Evolutionary conservation across 441 rosid species (phyloP).

Genomic region (Mallotus repandus): DNA sequence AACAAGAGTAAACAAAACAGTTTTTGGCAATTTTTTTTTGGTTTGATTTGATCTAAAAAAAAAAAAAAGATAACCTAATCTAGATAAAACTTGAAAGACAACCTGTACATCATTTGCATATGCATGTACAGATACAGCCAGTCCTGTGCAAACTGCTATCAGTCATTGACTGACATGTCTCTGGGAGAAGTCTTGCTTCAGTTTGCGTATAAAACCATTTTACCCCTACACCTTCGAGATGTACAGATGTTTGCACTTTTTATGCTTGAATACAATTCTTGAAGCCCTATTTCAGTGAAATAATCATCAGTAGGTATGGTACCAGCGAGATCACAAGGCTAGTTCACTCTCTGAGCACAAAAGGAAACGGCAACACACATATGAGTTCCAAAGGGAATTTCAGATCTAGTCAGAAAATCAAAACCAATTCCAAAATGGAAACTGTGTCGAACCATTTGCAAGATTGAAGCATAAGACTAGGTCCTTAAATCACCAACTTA

Average conservation of each 20-base stretch:
- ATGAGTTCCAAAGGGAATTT: not conserved
- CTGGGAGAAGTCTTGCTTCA: not conserved
- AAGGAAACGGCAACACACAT: not conserved
- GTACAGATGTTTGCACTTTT: not conserved
- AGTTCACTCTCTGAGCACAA: not conserved
- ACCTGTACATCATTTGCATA: not conserved
- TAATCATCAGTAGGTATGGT: not conserved
- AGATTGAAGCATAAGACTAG: not conserved
- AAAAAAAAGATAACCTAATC: too few species aligned
- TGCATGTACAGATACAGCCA: not conserved
- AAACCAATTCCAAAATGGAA: not conserved
- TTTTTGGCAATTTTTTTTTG: not conserved
- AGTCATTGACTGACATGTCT: not conserved
- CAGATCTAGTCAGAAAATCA: not conserved
- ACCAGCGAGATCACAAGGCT: not conserved
- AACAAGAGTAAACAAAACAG: not conserved
- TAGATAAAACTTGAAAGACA: too few species aligned
- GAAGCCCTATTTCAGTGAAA: not conserved
- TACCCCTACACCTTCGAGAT: not conserved
- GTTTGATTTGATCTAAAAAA: not conserved
- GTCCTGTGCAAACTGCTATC: not conserved
- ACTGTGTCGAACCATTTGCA: not conserved
- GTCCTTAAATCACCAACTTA: not conserved
- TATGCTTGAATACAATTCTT: not conserved
- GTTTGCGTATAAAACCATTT: not conserved